Percentiles rank a stretch among this genome's conserved stretches.
phyloP scores from a whole-genome alignment of 257 asterid genomes.

The Buddleja alternifolia region DNA sequence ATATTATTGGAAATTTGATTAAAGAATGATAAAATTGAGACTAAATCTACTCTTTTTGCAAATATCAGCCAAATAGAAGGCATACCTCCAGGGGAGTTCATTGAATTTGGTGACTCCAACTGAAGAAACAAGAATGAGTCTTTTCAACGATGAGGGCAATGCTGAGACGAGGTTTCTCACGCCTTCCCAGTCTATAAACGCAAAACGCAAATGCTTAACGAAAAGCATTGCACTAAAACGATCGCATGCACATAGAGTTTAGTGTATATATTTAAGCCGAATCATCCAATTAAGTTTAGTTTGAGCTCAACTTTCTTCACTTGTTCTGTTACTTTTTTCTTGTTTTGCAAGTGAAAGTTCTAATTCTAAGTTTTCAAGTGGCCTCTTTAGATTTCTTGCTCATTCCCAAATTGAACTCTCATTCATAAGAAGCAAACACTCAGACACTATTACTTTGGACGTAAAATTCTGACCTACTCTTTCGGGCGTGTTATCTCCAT shows the following conservation, averaged over 20 bases:
- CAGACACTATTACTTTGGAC: not conserved
- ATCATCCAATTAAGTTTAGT: no score
- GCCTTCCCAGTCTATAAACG: slow-evolving; percentile 89
- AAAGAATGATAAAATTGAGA: no score
- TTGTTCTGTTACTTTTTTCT: not conserved
- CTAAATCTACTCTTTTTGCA: not conserved
- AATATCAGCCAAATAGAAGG: slow-evolving; percentile 5
- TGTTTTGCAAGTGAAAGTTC: not conserved
- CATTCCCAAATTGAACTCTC: not conserved
- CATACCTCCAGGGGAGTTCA: slow-evolving; percentile 96
- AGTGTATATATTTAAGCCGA: not conserved
- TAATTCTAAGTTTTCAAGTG: not conserved
- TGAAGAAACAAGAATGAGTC: slow-evolving; percentile 88
- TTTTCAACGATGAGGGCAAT: slow-evolving; percentile 71
- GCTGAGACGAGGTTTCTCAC: slow-evolving; percentile 82
- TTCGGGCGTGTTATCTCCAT: slow-evolving; percentile 97
- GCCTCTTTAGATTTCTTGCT: not conserved
- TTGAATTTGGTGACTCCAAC: slow-evolving; percentile 87
- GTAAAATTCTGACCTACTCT: slow-evolving; percentile 73
- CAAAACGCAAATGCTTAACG: slow-evolving; percentile 15
- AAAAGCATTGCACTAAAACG: slow-evolving; percentile 6
- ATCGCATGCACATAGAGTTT: not conserved
- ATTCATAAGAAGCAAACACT: not conserved
- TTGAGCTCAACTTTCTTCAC: slow-evolving; percentile 1
- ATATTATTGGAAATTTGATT: no score